A percentile compares a stretch with the other conserved stretches of the same genome.
Evolutionary conservation across 176 grass and related monocot genomes (phyloP).

Genomic region (Oryza australiensis): DNA sequence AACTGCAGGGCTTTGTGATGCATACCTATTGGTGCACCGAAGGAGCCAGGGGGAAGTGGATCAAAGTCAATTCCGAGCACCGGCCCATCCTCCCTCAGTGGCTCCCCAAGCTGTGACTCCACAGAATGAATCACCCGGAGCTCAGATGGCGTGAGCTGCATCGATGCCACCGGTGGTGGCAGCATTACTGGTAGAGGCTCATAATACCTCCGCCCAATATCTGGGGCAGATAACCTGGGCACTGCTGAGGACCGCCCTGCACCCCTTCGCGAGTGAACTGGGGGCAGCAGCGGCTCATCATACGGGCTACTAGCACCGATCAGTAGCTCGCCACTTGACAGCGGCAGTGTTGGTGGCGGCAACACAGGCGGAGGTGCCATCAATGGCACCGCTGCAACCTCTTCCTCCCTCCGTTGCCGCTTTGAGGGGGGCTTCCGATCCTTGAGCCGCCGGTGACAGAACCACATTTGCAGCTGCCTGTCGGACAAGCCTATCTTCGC

Average conservation of each 20-base stretch:
- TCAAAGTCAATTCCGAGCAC: slow-evolving; percentile 84
- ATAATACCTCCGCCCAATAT: slow-evolving; percentile 63
- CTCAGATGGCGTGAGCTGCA: slow-evolving; percentile 52
- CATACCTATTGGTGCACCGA: slow-evolving; percentile 93
- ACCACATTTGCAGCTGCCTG: slow-evolving; percentile 99
- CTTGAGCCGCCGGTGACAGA: slow-evolving; percentile 95
- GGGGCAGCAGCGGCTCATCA: slow-evolving; percentile 34
- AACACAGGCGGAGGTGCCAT: slow-evolving; percentile 33
- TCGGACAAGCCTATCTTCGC: slow-evolving; percentile 78
- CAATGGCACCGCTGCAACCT: slow-evolving; percentile 2
- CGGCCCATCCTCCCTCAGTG: slow-evolving; percentile 84
- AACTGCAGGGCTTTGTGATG: slow-evolving; percentile 20
- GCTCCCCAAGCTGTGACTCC: slow-evolving; percentile 75
- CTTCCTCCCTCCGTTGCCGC: slow-evolving; percentile 63
- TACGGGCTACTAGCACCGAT: slow-evolving; percentile 26
- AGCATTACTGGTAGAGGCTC: slow-evolving; percentile 54
- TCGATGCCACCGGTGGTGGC: slow-evolving; percentile 1
- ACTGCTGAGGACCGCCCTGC: slow-evolving; percentile 58
- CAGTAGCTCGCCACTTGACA: slow-evolving; percentile 44
- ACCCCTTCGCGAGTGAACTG: slow-evolving; percentile 34
- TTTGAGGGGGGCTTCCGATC: slow-evolving; percentile 73
- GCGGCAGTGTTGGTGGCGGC: slow-evolving; percentile 38
- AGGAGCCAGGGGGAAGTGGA: slow-evolving; percentile 87
- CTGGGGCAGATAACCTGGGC: slow-evolving; percentile 62
- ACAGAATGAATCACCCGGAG: slow-evolving; percentile 57